Evolutionary conservation across 768 basidiomycete genomes (phyloP).

Genomic region (Tylopilus vinaceipallidus): DNA sequence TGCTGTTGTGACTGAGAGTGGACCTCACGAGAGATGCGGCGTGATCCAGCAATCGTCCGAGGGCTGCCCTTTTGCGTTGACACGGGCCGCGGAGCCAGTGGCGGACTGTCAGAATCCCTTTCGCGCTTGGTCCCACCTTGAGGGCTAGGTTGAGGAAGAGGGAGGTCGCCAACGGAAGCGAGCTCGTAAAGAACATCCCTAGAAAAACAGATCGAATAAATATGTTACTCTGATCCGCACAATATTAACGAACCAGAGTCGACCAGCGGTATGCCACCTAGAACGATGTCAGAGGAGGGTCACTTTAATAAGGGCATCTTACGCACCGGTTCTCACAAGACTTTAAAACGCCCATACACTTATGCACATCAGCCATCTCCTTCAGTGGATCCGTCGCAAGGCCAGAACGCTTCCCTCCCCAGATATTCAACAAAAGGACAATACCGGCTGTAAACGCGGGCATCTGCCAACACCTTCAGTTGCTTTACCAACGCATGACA

Average conservation of each 20-base stretch:
- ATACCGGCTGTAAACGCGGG: conserved; percentile 48
- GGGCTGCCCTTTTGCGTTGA: conserved; percentile 14
- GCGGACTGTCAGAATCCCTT: conserved; percentile 53
- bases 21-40: conserved; percentile 32
- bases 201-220: neutral
- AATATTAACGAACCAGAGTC: conserved; percentile 41
- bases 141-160: conserved; percentile 57
- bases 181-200: conserved; percentile 77
- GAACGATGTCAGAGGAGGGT: neutral
- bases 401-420: conserved; percentile 48
- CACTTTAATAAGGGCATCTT: neutral
- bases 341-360: conserved; percentile 45
- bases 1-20: conserved; percentile 15
- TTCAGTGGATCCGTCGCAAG: conserved; percentile 38
- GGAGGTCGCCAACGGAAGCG: conserved; percentile 68
- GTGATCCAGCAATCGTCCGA: conserved; percentile 34
- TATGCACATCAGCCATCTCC: conserved; percentile 51
- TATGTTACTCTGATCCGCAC: neutral
- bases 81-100: conserved; percentile 2
- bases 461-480: conserved; percentile 27
- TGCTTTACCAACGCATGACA: neutral
- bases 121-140: conserved; percentile 58
- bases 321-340: conserved; percentile 35
- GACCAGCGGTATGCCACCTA: conserved; percentile 49
- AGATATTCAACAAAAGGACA: conserved; percentile 55